Percentiles rank a stretch among this genome's conserved stretches.
Evolutionary conservation across 148 eudicot species (phyloP).

Genomic region (Cornus florida): DNA sequence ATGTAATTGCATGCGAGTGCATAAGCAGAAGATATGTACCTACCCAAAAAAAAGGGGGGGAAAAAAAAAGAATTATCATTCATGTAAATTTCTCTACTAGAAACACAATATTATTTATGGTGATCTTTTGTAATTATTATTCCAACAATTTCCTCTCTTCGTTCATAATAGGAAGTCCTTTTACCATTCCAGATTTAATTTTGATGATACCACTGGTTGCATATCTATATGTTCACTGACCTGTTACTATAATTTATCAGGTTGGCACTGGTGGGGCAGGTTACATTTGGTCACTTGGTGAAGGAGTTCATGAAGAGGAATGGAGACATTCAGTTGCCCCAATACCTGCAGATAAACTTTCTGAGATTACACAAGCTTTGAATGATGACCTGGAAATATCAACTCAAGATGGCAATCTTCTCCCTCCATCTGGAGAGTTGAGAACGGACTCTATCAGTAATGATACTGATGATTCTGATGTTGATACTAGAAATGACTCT

Average conservation of each 20-base stretch:
- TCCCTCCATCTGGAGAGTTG: constrained; percentile 75
- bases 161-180: neutral
- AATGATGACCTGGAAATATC: constrained; percentile 53
- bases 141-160: neutral
- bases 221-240: neutral
- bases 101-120: no score
- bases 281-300: constrained; percentile 76
- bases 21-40: no score
- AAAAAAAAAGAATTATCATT: no score
- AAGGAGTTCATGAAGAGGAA: constrained; percentile 78
- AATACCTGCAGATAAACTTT: constrained; percentile 71
- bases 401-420: constrained; percentile 40
- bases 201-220: neutral
- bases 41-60: no score
- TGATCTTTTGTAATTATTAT: no score
- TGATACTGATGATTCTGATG: constrained; percentile 57
- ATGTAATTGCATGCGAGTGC: no score
- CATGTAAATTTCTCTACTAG: no score
- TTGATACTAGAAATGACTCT: constrained; percentile 56
- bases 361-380: constrained; percentile 46
- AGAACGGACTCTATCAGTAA: constrained; percentile 40
- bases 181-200: neutral
- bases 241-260: constrained; percentile 26
- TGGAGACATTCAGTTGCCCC: constrained; percentile 95
- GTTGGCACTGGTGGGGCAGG: constrained; percentile 91